Conservation (phyloP, 2,329 filamentous ascomycete genomes). For the Neofusicoccum kwambonambiense region DNA sequence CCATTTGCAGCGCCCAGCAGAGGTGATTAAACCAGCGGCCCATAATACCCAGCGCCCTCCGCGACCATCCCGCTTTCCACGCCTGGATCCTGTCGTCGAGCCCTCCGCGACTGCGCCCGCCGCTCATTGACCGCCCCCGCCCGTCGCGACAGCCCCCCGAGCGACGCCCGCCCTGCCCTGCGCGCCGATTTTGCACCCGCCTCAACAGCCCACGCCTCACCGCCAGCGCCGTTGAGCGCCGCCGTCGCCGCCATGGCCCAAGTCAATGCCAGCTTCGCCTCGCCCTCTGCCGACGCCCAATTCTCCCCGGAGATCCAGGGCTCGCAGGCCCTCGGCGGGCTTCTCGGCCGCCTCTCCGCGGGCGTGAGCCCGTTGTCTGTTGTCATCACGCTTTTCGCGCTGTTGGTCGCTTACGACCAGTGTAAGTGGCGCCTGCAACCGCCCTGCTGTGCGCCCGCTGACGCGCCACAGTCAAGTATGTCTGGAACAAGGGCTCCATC, state of each 20-base stretch:
- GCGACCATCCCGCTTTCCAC: not conserved
- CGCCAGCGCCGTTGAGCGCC: not conserved
- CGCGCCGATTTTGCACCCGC: not conserved
- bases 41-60: not conserved
- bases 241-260: slow-evolving; percentile 19
- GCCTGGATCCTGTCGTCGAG: slow-evolving; percentile 1
- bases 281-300: slow-evolving; percentile 40
- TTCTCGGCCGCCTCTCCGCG: slow-evolving; percentile 33
- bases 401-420: slow-evolving; percentile 84
- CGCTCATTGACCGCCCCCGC: not conserved
- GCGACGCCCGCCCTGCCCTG: not conserved
- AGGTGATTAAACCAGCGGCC: not conserved
- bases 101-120: slow-evolving; percentile 2
- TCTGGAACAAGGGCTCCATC: slow-evolving; percentile 47
- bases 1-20: not conserved
- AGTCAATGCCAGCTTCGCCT: slow-evolving; percentile 39
- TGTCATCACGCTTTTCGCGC: slow-evolving; percentile 66
- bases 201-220: not conserved
- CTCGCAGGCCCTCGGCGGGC: slow-evolving; percentile 29
- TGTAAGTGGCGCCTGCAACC: slow-evolving; percentile 55
- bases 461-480: slow-evolving; percentile 43
- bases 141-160: not conserved
- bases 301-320: slow-evolving; percentile 32
- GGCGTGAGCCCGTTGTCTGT: slow-evolving; percentile 50
- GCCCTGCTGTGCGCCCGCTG: slow-evolving; percentile 17